These are phyloP conservation scores for Suillus subluteus DNA, from an alignment of 768 basidiomycete species.

Conservation along the genomic window DNA sequence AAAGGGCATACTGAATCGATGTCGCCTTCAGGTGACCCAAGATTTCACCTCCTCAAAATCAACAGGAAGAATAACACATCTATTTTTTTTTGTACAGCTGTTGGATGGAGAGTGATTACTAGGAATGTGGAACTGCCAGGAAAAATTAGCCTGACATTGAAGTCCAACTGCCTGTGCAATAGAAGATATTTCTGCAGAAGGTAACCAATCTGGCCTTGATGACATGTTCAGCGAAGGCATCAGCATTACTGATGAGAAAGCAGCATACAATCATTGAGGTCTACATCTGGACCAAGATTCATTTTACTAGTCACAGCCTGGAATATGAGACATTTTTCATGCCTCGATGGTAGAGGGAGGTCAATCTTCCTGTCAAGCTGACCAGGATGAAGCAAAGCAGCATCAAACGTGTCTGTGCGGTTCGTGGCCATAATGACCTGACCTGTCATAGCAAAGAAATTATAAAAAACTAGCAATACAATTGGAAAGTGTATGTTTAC, in stretches of 20 bases:
- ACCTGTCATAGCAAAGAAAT: constrained; percentile 56
- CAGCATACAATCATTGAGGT: constrained; percentile 94
- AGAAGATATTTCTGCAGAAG: constrained; percentile 93
- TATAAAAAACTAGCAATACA: neutral
- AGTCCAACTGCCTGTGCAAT: constrained; percentile 97
- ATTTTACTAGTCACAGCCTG: constrained; percentile 97
- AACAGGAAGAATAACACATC: constrained; percentile 93
- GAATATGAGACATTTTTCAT: constrained; percentile 97
- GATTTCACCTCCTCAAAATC: constrained; percentile 95
- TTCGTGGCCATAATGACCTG: constrained; percentile 99
- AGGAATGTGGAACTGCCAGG: neutral
- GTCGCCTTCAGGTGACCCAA: constrained; percentile 62
- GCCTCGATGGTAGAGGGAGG: constrained; percentile 91
- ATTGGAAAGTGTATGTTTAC: constrained; percentile 39
- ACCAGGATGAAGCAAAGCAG: constrained; percentile 95
- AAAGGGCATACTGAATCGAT: constrained; percentile 55
- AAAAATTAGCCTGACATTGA: constrained; percentile 62
- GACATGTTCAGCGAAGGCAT: constrained; percentile 17
- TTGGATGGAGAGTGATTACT: constrained; percentile 3
- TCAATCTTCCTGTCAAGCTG: constrained; percentile 99
- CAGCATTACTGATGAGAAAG: neutral
- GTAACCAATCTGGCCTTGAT: constrained; percentile 85
- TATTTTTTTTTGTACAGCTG: constrained; percentile 97
- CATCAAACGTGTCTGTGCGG: constrained; percentile 96
- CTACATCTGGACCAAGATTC: constrained; percentile 97